Evolutionary conservation across 1,284 basidiomycete species (phyloP).

Genomic region (Cutaneotrichosporon sp.): DNA sequence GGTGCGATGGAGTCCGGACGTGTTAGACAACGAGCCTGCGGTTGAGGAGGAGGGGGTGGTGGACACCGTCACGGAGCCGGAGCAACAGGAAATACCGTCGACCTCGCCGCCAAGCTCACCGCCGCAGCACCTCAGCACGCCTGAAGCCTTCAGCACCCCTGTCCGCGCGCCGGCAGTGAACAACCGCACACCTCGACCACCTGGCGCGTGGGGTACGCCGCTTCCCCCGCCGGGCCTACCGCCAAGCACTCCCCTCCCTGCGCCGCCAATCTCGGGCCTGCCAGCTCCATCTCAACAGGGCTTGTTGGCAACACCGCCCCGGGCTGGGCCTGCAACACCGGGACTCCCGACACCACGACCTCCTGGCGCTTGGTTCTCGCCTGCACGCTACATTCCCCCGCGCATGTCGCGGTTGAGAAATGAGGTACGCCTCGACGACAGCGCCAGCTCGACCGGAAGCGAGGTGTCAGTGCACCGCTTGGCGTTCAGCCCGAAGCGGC

Average conservation of each 20-base stretch:
- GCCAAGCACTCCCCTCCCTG: neutral
- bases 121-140: conserved; percentile 11
- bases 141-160: neutral
- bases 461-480: conserved; percentile 7
- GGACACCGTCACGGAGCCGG: neutral
- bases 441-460: conserved; percentile 13
- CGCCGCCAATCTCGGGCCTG: neutral
- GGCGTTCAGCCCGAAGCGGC: conserved; percentile 5
- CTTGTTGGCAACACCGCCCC: neutral
- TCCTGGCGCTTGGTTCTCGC: conserved; percentile 32
- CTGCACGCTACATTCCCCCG: conserved; percentile 7
- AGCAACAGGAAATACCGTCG: neutral
- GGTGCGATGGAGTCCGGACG: conserved; percentile 13
- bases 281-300: neutral
- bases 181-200: conserved; percentile 14
- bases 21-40: conserved; percentile 6
- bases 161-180: neutral
- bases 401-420: conserved; percentile 18
- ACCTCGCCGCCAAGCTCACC: conserved; percentile 9
- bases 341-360: conserved; percentile 30
- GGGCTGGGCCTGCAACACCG: neutral
- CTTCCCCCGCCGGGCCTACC: neutral
- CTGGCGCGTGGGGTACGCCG: conserved; percentile 9
- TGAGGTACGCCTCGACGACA: conserved; percentile 27
- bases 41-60: neutral